Base-by-base conservation (phyloP, 495 filamentous ascomycete genomes). In the Penicillium salamii region DNA sequence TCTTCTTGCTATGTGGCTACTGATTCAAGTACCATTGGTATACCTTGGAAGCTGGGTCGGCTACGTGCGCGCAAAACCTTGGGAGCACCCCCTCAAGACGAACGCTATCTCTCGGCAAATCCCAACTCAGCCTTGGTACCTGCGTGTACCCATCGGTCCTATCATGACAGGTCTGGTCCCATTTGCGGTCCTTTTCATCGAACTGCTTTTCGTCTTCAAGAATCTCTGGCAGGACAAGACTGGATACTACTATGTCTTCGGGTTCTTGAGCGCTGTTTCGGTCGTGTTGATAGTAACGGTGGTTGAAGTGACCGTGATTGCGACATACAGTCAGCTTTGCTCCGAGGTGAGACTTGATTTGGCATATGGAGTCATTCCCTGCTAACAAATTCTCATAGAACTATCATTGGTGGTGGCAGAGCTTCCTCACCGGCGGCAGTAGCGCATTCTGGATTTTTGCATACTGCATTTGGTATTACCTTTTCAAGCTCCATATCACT, bases 371-470 rank as follows among this genome's bases (percentile, higher is more conserved):
- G 5, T 36, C 20, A n/a, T 17, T 3, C 17, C n/a, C 42, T 31
- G 41, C 57, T 67, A 46, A 69, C 57, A n/a, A n/a, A n/a, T n/a
- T 21, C 18, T 20, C 46, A 8, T 38, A 91, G 83, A 92, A 96
- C 63, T 90, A 95, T 67, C 79, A 93, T 64, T 97, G 91, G 91
- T 95, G 89, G 89, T 96, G 90, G 90, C 87, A 90, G 62, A 89
- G 86, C 54, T 93, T 97, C 73, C 66, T 90, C 31, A 81, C 91
- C 13, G 91, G 91, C 34, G 86, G 85, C 42, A 85, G 86, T 57
- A 87, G 83, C 53, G 82, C 86, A 2, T 67, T 90, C 52, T 97
- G 91, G 91, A 83, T 97, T 32, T 95, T 92, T 62, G 58, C 81
- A 32, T 96, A 95, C 67, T 89, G 87, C 59, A 73, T 86, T 36